Evolutionary conservation across 495 filamentous ascomycete genomes (phyloP).

Genomic region (Trichoderma parareesei): DNA sequence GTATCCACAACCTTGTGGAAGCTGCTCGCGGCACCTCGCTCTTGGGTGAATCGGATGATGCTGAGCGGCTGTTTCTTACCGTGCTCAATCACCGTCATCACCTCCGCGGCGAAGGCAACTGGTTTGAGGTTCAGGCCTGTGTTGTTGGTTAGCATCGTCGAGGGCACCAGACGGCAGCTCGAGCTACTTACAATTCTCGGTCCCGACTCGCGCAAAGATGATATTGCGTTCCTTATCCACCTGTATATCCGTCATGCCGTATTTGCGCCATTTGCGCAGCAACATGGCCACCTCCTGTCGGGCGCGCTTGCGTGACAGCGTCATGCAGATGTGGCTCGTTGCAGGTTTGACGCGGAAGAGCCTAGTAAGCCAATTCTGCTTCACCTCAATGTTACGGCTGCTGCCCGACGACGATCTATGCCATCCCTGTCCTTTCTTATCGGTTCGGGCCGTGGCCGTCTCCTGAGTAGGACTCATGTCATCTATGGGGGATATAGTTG

Average conservation of each 20-base stretch:
- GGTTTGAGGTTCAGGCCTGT: constrained; percentile 66
- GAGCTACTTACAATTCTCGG: constrained; percentile 61
- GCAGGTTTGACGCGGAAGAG: constrained; percentile 86
- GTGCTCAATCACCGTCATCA: constrained; percentile 78
- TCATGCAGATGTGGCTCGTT: constrained; percentile 62
- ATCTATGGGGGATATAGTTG: constrained; percentile 11
- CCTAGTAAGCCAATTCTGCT: constrained; percentile 76
- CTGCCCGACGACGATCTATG: constrained; percentile 11
- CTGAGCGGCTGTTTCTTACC: constrained; percentile 58
- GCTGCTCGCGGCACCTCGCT: constrained; percentile 74
- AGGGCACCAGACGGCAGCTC: not conserved
- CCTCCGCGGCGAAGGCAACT: constrained; percentile 70
- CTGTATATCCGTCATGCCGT: constrained; percentile 67
- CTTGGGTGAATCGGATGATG: constrained; percentile 78
- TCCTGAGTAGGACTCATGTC: constrained; percentile 2
- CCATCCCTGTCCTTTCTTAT: not conserved
- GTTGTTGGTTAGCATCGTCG: constrained; percentile 18
- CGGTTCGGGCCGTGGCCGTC: constrained; percentile 4
- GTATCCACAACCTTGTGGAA: constrained; percentile 78
- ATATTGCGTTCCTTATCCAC: constrained; percentile 64
- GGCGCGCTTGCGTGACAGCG: constrained; percentile 55
- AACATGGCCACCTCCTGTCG: constrained; percentile 66
- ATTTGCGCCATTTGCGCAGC: constrained; percentile 68
- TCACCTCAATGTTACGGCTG: constrained; percentile 45
- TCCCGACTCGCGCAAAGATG: constrained; percentile 66